Conservation (phyloP, 1,284 basidiomycete genomes). For the Fomitopsis schrenkii region DNA sequence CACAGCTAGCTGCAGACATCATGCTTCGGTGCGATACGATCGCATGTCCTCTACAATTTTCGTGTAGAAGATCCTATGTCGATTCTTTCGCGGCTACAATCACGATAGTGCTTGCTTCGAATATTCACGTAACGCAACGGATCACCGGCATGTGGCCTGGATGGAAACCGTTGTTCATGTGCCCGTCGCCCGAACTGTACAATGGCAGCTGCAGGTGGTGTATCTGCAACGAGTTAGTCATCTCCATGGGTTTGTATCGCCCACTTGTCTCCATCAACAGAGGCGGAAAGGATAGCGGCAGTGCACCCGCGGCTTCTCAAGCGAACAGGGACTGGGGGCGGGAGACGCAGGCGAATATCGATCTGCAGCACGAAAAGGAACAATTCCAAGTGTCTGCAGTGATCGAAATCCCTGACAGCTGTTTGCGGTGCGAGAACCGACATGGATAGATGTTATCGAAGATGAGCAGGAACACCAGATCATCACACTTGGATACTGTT, state of each 20-base stretch:
- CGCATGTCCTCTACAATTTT: too few relatives aligned
- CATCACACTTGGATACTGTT: slow-evolving; percentile 40
- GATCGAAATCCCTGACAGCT: not conserved
- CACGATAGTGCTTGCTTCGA: slow-evolving; percentile 96
- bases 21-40: too few relatives aligned
- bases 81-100: slow-evolving; percentile 63
- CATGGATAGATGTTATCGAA: slow-evolving; percentile 90
- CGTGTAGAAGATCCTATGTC: slow-evolving; percentile 10
- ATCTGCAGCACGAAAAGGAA: slow-evolving; percentile 82
- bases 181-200: slow-evolving; percentile 96
- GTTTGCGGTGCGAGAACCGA: slow-evolving; percentile 68
- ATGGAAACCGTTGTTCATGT: slow-evolving; percentile 98
- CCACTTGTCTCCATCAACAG: too few relatives aligned
- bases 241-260: slow-evolving; percentile 18
- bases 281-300: too few relatives aligned
- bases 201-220: slow-evolving; percentile 38
- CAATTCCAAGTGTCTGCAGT: slow-evolving; percentile 7
- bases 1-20: too few relatives aligned
- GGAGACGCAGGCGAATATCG: slow-evolving; percentile 97
- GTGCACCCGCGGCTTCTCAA: slow-evolving; percentile 37
- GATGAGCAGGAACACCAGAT: slow-evolving; percentile 82
- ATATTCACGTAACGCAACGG: slow-evolving; percentile 93
- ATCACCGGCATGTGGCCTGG: slow-evolving; percentile 87
- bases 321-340: slow-evolving; percentile 95
- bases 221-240: slow-evolving; percentile 73